Evolutionary conservation across 1,139 yeast genomes (phyloP).

Genomic region (Torulaspora pretoriensis): DNA sequence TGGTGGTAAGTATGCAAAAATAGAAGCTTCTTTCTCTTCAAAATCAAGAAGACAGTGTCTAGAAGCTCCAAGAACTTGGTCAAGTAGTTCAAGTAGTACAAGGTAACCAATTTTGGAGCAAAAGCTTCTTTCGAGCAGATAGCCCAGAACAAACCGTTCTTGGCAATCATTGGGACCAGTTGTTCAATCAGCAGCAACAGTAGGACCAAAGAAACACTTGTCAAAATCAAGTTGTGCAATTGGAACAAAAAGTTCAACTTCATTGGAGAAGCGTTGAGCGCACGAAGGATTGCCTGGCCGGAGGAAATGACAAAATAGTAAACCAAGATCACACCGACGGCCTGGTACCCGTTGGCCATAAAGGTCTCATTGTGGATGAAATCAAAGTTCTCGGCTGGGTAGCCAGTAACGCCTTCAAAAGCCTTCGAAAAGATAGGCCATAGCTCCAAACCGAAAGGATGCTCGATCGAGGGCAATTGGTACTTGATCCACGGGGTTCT

Average conservation of each 20-base stretch:
- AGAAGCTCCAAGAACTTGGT: conserved; percentile 78
- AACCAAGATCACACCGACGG: conserved; percentile 54
- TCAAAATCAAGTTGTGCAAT: conserved; percentile 75
- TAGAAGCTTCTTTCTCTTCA: conserved; percentile 84
- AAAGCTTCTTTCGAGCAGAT: conserved; percentile 78
- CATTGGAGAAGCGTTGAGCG: conserved; percentile 55
- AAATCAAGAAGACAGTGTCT: conserved; percentile 87
- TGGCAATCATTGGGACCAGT: conserved; percentile 69
- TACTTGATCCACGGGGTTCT: conserved; percentile 22
- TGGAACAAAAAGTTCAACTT: conserved; percentile 71
- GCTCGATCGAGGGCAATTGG: conserved; percentile 58
- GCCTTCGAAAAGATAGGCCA: conserved; percentile 79
- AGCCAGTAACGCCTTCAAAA: conserved; percentile 52
- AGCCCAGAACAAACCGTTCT: conserved; percentile 79
- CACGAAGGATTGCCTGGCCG: conserved; percentile 60
- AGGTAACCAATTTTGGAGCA: conserved; percentile 77
- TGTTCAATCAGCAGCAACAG: conserved; percentile 76
- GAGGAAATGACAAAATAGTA: conserved; percentile 84
- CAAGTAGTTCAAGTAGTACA: conserved; percentile 77
- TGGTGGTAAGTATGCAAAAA: conserved; percentile 96
- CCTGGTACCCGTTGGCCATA: conserved; percentile 64
- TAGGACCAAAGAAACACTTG: conserved; percentile 63
- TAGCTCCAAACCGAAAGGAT: conserved; percentile 84
- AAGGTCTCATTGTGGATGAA: conserved; percentile 62
- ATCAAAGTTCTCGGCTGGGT: conserved; percentile 65